Base-by-base conservation (phyloP, 371 early-diverging fungal genomes). In the Lichtheimia hyalospora region DNA sequence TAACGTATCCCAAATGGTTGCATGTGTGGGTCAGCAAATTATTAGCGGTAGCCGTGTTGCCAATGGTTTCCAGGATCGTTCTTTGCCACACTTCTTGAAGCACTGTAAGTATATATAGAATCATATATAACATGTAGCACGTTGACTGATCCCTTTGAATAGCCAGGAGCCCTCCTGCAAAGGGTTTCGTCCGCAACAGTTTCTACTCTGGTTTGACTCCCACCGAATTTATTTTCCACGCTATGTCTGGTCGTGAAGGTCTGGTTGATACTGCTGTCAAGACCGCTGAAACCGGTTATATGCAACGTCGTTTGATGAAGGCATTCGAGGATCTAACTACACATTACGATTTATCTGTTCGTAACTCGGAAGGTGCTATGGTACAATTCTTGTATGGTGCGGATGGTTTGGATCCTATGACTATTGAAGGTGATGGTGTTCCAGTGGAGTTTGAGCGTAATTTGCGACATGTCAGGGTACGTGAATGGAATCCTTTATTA, bases 21-120 rank as follows among this genome's bases (percentile, higher is more conserved):
- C 99, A 61, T 97, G 97, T 91, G 99, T 99, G 65, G 99, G 99
- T 68, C 99, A 99, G 81, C 99, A 99, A 73, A 96, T 97, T 86
- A 94, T 99, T 68, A 91, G 89, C 66, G 97, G 99, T 58, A 90
- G 82, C 60, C 94, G 99, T 85, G 95, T 99, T 67, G 94, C 97
- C 20, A 86, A 97, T 73, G 99, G 99, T 54, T 99, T 99, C 79
- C 89, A 91, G 49, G 94, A 96, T 75, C 89, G 99, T 67, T 92
- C 98, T 2, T 79, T 99, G 59, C 99, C 99, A 15, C 99, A 97
- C 73, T 99, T 99, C 74, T 82, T 89, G 54, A 94, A 93, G 67
- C 85, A 94, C 61, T 91, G 84, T 84, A 79, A 63, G 83, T 66
- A 18, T 25, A 18, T 42, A 16, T 5, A 51, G 1, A 2, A 3